phyloP scores from a whole-genome alignment of 805 yeast species.

The Lipomyces orientalis region DNA sequence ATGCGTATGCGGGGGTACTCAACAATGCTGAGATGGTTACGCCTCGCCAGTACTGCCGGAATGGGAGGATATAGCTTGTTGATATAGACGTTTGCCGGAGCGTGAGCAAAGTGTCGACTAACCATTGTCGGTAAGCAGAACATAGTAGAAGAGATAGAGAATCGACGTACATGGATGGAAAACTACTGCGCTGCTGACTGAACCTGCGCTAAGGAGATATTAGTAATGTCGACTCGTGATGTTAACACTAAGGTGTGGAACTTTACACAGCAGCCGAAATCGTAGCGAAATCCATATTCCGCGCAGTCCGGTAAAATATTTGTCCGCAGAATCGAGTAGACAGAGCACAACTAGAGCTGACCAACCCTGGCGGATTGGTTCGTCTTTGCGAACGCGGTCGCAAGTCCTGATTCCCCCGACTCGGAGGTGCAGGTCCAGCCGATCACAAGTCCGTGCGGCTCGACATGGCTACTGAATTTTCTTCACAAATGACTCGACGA shows the following conservation, averaged over 20 bases:
- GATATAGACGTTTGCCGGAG: constrained; percentile 31
- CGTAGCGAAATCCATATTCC: constrained; percentile 26
- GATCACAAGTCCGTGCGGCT: no score
- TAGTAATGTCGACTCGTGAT: not conserved
- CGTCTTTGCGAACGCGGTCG: no score
- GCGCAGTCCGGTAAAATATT: not conserved
- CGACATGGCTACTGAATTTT: no score
- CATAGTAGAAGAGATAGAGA: not conserved
- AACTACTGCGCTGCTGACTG: constrained; percentile 32
- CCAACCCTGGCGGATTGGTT: no score
- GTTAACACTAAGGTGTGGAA: not conserved
- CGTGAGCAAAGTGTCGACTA: constrained; percentile 33
- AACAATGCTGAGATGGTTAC: constrained; percentile 48
- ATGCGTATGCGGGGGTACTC: constrained; percentile 51
- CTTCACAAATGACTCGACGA: no score
- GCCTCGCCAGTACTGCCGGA: constrained; percentile 44
- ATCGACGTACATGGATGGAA: constrained; percentile 32
- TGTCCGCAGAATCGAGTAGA: not conserved
- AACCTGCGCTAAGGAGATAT: constrained; percentile 25
- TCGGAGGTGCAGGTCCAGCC: no score
- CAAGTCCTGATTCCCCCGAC: no score
- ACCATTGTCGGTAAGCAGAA: not conserved
- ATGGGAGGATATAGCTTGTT: constrained; percentile 21
- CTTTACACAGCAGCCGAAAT: constrained; percentile 33
- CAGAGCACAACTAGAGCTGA: not conserved